Evolutionary conservation across 768 basidiomycete species (phyloP), one percentile per base, ranked within the genome.

Genomic region (button mushroom (Agaricus bisporus)): DNA sequence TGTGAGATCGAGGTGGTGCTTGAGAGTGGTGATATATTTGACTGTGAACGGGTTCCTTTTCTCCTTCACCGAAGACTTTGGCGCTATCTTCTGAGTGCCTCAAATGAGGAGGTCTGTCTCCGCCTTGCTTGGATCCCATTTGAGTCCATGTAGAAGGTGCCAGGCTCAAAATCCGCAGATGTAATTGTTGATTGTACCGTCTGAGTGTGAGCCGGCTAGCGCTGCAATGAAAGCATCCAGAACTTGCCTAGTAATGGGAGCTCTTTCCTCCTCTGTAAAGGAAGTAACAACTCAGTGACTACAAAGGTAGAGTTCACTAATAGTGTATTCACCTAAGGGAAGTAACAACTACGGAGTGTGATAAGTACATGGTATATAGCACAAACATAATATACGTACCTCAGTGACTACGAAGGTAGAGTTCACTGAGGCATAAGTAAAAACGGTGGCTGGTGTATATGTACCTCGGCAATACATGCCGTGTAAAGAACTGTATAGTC

Each of bases 101-200:
- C 57, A 60, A 0, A 78, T 57, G 0, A 72, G 28, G 0, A 63
- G 53, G 0, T 71, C 61, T 12, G 72, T 29, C 18, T 69, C 60
- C 0, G 43, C 39, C 0, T 64, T 41, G 25, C 71, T 57, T 1
- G 70, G 50, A 0, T 12, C 41, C 70, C 71, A 78, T 0, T 25
- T 41, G 0, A 72, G 4, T 0, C 74, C 63, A 51, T 81, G 76
- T 0, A 79, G 46, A 1, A 70, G 61, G 56, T 81, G 76, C 77
- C 77, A 81, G 1, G 77, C 75, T 1, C 68, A 58, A 1, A 79
- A 39, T 0, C 69, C 72, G 1, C 58, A 56, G 0, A 76, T 17
- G 50, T 73, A 76, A 59, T 76, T 77, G 1, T 48, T 37, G 0
- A 78, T 56, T 0, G 73, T 64, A 14, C 48, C 55, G 0, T 61